Base-by-base conservation (phyloP, 805 yeast species). In the Starmerella etchellsii region DNA sequence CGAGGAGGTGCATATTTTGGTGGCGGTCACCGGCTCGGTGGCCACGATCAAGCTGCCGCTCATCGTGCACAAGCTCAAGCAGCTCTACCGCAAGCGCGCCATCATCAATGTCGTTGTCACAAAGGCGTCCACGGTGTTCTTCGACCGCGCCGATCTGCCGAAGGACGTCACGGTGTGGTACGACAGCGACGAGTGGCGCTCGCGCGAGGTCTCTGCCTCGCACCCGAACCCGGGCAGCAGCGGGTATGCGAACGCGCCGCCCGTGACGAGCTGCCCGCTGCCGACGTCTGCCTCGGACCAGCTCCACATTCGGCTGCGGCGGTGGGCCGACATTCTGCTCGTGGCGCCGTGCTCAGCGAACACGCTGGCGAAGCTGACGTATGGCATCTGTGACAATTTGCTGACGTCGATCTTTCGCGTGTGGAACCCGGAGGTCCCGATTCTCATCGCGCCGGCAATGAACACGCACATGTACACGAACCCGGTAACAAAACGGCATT, bases 341-440 rank as follows among this genome's bases (percentile, higher is more conserved):
- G 81, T 88, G 31, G 95, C 95, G 9, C 98, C 98, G 11, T 66
- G 91, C 51, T 81, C 95, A 16, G 96, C 97, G 5, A 91, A 91
- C 58, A 80, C 96, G 0, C 65, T 88, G 37, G 78, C 95, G 11
- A 91, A 91, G 54, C 77, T 88, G 38, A 76, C 95, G 0, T 67
- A 82, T 42, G 98, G 98, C 1, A 68, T 88, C 28, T 88, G 95
- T 57, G 96, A 88, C 59, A 91, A 88, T 59, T 65, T 88, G 43
- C 65, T 91, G 43, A 87, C 97, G 2, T 80, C 82, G 51, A 88
- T 85, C 26, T 71, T 88, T 20, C 68, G 98, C 45, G 94, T 95
- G 2, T 88, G 98, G 98, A 87, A 91, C 62, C 87, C 95, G 0
- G 73, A 78, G n/a, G 78, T 78, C 42, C 97, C 96, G 1, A 74